phyloP scores from a whole-genome alignment of 768 basidiomycete genomes.

The Mycena pura region DNA sequence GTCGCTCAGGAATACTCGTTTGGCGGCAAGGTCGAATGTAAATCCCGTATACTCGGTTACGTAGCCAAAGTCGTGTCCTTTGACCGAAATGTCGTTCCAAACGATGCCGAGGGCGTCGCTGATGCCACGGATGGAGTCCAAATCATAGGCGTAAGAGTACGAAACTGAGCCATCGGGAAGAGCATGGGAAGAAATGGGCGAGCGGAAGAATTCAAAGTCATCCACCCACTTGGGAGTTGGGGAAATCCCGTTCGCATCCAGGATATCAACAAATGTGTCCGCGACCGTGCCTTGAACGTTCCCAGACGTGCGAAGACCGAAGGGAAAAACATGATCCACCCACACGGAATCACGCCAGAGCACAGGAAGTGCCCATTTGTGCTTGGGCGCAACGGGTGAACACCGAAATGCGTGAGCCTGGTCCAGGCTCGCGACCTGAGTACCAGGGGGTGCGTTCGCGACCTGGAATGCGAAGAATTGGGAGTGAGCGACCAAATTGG shows the following conservation, averaged over 20 bases:
- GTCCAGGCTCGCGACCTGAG: too few relatives aligned
- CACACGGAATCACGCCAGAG: neutral
- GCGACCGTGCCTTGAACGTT: neutral
- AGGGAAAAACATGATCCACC: neutral
- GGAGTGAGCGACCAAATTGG: too few relatives aligned
- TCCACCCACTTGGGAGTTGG: conserved; percentile 37
- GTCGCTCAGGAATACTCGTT: neutral
- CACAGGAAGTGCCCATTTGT: too few relatives aligned
- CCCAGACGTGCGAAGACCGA: neutral
- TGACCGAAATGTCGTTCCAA: neutral
- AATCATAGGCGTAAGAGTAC: neutral
- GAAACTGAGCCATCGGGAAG: neutral
- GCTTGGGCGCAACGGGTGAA: too few relatives aligned
- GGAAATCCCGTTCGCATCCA: conserved; percentile 11
- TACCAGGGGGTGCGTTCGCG: too few relatives aligned
- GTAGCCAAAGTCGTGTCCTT: neutral
- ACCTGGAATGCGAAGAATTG: too few relatives aligned
- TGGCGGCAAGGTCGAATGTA: neutral
- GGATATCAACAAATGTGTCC: neutral
- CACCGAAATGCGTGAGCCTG: too few relatives aligned
- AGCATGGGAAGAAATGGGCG: conserved; percentile 7
- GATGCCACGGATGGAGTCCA: neutral
- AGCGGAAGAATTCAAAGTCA: conserved; percentile 33
- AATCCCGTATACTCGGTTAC: neutral
- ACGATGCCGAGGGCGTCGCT: neutral